Base-by-base conservation (phyloP, 1,284 basidiomycete genomes). In the Mrakiaceae sp. region DNA sequence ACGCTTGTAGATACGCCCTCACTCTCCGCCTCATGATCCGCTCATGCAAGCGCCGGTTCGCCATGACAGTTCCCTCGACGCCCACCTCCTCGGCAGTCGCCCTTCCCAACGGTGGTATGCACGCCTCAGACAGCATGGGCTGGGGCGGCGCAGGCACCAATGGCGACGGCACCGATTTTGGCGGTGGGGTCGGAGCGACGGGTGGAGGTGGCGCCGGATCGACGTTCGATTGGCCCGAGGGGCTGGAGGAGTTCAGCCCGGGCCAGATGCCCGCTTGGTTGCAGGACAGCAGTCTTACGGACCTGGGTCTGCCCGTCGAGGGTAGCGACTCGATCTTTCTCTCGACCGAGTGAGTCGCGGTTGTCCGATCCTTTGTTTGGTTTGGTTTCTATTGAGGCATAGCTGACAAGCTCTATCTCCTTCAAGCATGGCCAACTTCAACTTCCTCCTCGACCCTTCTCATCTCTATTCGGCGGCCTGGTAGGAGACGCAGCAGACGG, bases 1-100 rank as follows among this genome's bases (percentile, higher is more conserved):
- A 57, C 67, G 53, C 46, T 14, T 63, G 14, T 16, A 64, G 88
- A 56, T 94, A 95, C 74, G 90, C 91, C 1, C 78, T 93, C 44
- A 90, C 91, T 0, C 79, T 94, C 53, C 85, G 90, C 62, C 86
- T 94, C 71, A 93, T 94, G 90, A 82, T 94, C 62, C 85, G 88
- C 51, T 90, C 88, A 75, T 81, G 93, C 67, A 84, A 88, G 52
- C 86, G 90, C 68, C 47, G 60, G 16, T 63, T 62, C 58, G 40
- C 54, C 9, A 59, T 60, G 54, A 60, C 57, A 4, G 44, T 43
- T 4, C 60, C 58, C 9, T 60, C 58, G 14, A 60, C 58, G 4
- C 58, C 63, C 3, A 44, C 39, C 59, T 48, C 39, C 42, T 44
- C 47, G 5, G 27, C n/a, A 27, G 27, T 10, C 16, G 16, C 46